Evolutionary conservation across 2,329 filamentous ascomycete genomes (phyloP).

Genomic region (Xylaria sp.): DNA sequence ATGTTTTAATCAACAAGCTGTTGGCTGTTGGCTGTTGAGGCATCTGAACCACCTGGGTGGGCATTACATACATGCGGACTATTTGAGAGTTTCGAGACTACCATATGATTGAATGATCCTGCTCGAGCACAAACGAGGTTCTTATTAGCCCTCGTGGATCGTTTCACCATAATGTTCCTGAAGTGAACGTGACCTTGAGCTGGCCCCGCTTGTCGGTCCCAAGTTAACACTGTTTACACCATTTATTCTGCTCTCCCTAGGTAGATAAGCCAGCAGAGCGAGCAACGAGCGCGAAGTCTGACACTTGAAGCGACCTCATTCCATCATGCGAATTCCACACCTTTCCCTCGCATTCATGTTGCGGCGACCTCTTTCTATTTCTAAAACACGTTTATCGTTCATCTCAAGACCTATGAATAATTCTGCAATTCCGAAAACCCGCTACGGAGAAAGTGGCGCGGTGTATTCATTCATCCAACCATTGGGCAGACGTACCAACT

Average conservation of each 20-base stretch:
- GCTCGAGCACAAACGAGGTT: constrained; percentile 20
- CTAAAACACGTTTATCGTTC: not conserved
- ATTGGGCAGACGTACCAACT: not conserved
- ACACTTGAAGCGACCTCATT: too few relatives aligned
- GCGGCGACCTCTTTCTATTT: not conserved
- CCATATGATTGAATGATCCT: constrained; percentile 3
- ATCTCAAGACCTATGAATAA: not conserved
- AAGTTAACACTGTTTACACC: too few relatives aligned
- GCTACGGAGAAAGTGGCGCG: not conserved
- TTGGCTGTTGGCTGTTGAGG: too few relatives aligned
- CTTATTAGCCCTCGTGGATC: too few relatives aligned
- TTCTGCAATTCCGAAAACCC: not conserved
- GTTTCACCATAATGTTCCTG: too few relatives aligned
- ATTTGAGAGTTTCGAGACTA: constrained; percentile 1
- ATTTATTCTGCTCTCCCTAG: too few relatives aligned
- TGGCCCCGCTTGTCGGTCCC: too few relatives aligned
- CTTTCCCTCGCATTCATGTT: not conserved
- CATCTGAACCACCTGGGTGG: too few relatives aligned
- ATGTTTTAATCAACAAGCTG: not conserved
- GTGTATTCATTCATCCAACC: constrained; percentile 5
- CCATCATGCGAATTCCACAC: not conserved
- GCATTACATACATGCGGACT: not conserved
- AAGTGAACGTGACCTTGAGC: too few relatives aligned
- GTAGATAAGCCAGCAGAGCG: too few relatives aligned
- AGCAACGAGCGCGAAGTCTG: too few relatives aligned